These are phyloP conservation scores for Eustoma russellianum DNA, from an alignment of 257 asterid species.

Conservation along the genomic window DNA sequence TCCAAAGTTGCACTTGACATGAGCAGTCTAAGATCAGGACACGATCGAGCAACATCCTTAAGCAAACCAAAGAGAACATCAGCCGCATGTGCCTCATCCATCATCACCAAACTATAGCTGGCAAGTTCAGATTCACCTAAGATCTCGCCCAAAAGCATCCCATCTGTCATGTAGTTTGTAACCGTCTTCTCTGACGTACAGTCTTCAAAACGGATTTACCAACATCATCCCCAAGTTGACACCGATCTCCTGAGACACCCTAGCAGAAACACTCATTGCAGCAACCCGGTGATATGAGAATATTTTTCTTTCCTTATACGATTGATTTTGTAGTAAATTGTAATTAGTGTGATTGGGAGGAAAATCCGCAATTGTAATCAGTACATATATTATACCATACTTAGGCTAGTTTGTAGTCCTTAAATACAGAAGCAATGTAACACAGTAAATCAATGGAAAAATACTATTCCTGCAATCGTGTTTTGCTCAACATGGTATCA, in stretches of 20 bases:
- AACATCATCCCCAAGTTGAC: constrained; percentile 96
- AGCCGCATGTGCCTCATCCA: constrained; percentile 94
- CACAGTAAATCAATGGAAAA: too few relatives aligned
- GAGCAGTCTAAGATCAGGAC: constrained; percentile 70
- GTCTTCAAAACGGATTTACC: constrained; percentile 95
- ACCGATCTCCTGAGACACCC: constrained; percentile 95
- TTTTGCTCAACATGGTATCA: too few relatives aligned
- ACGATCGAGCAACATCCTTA: constrained; percentile 67
- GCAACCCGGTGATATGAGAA: too few relatives aligned
- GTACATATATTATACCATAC: too few relatives aligned
- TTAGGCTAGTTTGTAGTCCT: too few relatives aligned
- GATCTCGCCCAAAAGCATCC: constrained; percentile 77
- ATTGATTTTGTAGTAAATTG: too few relatives aligned
- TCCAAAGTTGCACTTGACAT: constrained; percentile 90
- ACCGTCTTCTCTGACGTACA: constrained; percentile 77
- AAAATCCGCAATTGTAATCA: too few relatives aligned
- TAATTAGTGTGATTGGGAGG: too few relatives aligned
- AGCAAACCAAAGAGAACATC: constrained; percentile 82
- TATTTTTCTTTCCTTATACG: too few relatives aligned
- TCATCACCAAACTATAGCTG: constrained; percentile 82
- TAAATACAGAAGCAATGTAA: too few relatives aligned
- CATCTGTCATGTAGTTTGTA: constrained; percentile 81
- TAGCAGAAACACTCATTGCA: constrained; percentile 96
- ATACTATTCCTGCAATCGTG: too few relatives aligned
- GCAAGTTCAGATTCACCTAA: constrained; percentile 86